A percentile compares a stretch with the other conserved stretches of the same genome.
Conservation (phyloP, 2,329 filamentous ascomycete species). For the Botrytis squamosa region DNA sequence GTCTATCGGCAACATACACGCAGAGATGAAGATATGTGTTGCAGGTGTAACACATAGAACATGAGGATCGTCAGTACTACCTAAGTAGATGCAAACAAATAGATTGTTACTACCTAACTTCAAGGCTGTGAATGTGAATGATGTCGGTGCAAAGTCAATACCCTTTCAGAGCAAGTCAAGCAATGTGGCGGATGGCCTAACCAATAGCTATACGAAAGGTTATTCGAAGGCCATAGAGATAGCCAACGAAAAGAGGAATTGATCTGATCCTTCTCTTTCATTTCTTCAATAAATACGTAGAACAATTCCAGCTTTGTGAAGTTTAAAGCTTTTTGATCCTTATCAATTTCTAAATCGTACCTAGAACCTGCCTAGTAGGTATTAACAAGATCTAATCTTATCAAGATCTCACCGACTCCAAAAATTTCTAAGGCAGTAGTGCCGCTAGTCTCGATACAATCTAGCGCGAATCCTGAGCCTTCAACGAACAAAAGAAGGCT, state of each 20-base stretch:
- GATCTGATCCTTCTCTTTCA: background rate
- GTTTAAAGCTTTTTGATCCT: background rate
- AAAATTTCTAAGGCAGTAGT: conserved; percentile 4
- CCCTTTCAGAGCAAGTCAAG: conserved; percentile 1
- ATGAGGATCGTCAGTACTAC: background rate
- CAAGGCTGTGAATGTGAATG: conserved; percentile 10
- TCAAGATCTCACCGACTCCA: conserved; percentile 10
- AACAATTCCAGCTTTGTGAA: background rate
- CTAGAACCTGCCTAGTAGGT: too few species aligned
- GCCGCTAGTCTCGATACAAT: background rate
- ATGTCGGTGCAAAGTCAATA: background rate
- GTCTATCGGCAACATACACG: background rate
- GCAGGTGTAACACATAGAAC: background rate
- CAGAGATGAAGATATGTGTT: background rate
- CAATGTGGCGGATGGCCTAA: background rate
- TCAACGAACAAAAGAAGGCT: conserved; percentile 22
- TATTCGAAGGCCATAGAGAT: background rate
- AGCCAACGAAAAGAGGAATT: background rate
- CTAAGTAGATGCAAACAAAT: background rate
- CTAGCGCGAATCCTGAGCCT: conserved; percentile 13
- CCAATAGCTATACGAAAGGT: background rate
- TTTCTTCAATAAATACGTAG: background rate
- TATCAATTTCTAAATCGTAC: background rate
- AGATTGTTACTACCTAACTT: background rate
- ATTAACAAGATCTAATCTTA: conserved; percentile 15